A percentile compares a stretch with the other conserved stretches of the same genome.
Evolutionary conservation across 2,329 filamentous ascomycete species (phyloP).

Genomic region (Botrytis hyacinthi): DNA sequence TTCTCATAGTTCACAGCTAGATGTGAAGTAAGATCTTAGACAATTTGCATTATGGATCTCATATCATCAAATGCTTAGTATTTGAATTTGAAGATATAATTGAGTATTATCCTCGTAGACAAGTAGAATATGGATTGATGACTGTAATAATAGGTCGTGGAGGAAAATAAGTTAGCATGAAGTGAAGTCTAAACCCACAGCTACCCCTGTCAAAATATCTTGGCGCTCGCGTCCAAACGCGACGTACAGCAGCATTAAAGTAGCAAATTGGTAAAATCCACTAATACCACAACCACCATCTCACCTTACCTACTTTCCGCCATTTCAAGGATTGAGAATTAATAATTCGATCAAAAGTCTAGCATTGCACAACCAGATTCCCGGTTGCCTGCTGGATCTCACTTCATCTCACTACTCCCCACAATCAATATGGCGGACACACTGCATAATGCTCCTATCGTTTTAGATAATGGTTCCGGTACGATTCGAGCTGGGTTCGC

Average conservation of each 20-base stretch:
- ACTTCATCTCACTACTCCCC: neutral
- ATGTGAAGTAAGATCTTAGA: neutral
- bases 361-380: neutral
- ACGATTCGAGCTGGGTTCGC: constrained; percentile 97
- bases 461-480: constrained; percentile 97
- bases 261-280: constrained; percentile 3
- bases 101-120: neutral
- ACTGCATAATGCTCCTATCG: constrained; percentile 95
- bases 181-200: constrained; percentile 11
- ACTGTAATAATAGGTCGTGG: neutral
- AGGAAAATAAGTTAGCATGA: neutral
- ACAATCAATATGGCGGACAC: constrained; percentile 56
- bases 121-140: neutral
- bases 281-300: constrained; percentile 5
- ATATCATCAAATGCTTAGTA: neutral
- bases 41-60: neutral
- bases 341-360: neutral
- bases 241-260: neutral
- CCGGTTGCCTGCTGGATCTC: neutral
- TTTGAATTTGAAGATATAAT: neutral
- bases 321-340: neutral
- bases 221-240: constrained; percentile 21
- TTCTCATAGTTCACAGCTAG: neutral
- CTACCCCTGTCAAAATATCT: constrained; percentile 20
- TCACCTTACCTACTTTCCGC: neutral